Conservation (phyloP, 2,329 filamentous ascomycete species). For the Didymella arachidicola region DNA sequence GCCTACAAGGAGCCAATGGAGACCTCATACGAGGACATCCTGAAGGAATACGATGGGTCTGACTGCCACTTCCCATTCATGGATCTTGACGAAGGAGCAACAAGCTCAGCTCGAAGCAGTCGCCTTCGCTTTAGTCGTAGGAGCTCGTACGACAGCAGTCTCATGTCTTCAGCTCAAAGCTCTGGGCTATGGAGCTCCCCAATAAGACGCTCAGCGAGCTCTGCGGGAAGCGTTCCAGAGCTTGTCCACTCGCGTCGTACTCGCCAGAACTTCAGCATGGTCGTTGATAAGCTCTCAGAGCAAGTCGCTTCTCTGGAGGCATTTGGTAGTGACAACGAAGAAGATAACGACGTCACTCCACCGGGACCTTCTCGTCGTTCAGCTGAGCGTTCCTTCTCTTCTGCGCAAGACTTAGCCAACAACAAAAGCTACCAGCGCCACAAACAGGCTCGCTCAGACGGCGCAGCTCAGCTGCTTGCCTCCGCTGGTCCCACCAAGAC, state of each 20-base stretch:
- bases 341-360: slow-evolving; percentile 42
- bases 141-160: slow-evolving; percentile 65
- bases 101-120: slow-evolving; percentile 58
- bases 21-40: slow-evolving; percentile 48
- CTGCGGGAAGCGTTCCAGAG: slow-evolving; percentile 50
- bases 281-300: slow-evolving; percentile 45
- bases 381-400: slow-evolving; percentile 38
- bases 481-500: slow-evolving; percentile 19
- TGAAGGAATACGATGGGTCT: slow-evolving; percentile 54
- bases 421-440: slow-evolving; percentile 38
- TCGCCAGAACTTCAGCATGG: slow-evolving; percentile 42
- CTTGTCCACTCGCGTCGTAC: slow-evolving; percentile 47
- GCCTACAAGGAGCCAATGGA: slow-evolving; percentile 49
- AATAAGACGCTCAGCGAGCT: slow-evolving; percentile 48
- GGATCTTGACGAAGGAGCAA: slow-evolving; percentile 49
- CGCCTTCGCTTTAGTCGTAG: slow-evolving; percentile 63
- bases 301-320: slow-evolving; percentile 40
- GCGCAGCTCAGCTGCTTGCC: slow-evolving; percentile 43
- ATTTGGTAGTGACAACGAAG: slow-evolving; percentile 39
- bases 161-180: slow-evolving; percentile 53
- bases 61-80: slow-evolving; percentile 59
- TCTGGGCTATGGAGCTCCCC: slow-evolving; percentile 47
- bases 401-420: slow-evolving; percentile 33
- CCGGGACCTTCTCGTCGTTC: slow-evolving; percentile 41
- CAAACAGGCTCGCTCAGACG: slow-evolving; percentile 46